Evolutionary conservation across 1,284 basidiomycete genomes (phyloP), one percentile per base, ranked within the genome.

Genomic region (Ceratobasidium sp.): DNA sequence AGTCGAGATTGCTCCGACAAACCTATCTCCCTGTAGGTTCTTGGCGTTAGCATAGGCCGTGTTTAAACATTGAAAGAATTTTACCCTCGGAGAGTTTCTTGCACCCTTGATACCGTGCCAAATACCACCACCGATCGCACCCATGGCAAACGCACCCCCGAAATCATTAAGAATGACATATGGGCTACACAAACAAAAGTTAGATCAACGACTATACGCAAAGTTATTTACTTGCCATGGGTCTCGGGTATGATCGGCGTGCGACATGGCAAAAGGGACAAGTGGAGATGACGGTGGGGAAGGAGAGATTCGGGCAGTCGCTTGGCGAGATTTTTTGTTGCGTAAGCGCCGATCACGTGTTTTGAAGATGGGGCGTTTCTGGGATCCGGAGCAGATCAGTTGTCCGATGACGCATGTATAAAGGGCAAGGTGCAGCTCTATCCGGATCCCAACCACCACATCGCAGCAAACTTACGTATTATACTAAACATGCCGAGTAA

Each of bases 21-120:
- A 84, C 58, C 96, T 91, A 79, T 98, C 96, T 52, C 97, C 97
- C 93, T 93, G 75, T 69, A 68, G 32, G 52, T 20, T 43, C 49
- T 52, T 17, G 22, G 15, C 32, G 35, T 43, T 22, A 43, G 70
- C 52, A 69, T 22, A 31, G 13, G 54, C 17, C 32, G 8, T 32
- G 15, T 13, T 15, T n/a, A n/a, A n/a, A n/a, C n/a, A 49, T 53
- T 47, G 17, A 43, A 50, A 42, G 12, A 57, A 35, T 45, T 34
- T 49, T 13, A 85, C 91, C 78, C 91, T 85, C 70, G 96, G 96
- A 71, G 94, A 96, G 81, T 98, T 99, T 75, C 96, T 86, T 17
- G 96, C 95, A 71, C 96, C 97, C 81, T 99, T 99, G 77, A 98
- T 96, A 74, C 95, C 94, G 81, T 99, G 96, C 96, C 96, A 99